Conservation (phyloP, 2,329 filamentous ascomycete species). For the Pochonia chlamydosporia region DNA sequence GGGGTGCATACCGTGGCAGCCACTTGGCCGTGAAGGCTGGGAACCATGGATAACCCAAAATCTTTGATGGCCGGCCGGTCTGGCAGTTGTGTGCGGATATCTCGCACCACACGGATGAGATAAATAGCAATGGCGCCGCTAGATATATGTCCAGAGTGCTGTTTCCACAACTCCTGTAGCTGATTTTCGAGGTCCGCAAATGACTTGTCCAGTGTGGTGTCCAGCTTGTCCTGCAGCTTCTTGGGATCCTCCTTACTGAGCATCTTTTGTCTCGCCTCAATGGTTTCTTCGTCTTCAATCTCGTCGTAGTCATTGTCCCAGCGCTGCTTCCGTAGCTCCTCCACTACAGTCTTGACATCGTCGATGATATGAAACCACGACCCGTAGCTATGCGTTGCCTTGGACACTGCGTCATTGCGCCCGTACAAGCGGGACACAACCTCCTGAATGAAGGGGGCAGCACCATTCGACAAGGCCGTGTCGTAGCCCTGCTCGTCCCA, state of each 20-base stretch:
- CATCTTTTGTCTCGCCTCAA: slow-evolving; percentile 59
- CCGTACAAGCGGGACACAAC: slow-evolving; percentile 68
- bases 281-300: slow-evolving; percentile 66
- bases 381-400: slow-evolving; percentile 58
- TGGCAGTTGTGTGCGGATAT: slow-evolving; percentile 64
- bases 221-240: slow-evolving; percentile 53
- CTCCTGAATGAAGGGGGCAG: slow-evolving; percentile 60
- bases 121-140: slow-evolving; percentile 55
- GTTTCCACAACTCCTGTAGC: slow-evolving; percentile 43
- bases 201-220: slow-evolving; percentile 48
- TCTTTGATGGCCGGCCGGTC: slow-evolving; percentile 39
- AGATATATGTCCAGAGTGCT: slow-evolving; percentile 38
- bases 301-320: slow-evolving; percentile 74
- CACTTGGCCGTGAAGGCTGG: slow-evolving; percentile 58
- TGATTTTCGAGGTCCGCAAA: slow-evolving; percentile 54
- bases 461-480: slow-evolving; percentile 60
- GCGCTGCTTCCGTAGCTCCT: slow-evolving; percentile 58
- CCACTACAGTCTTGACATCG: slow-evolving; percentile 56
- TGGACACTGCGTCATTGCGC: slow-evolving; percentile 59
- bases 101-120: slow-evolving; percentile 66
- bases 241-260: slow-evolving; percentile 69
- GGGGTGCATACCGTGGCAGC: slow-evolving; percentile 44
- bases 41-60: slow-evolving; percentile 58
- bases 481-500: slow-evolving; percentile 64
- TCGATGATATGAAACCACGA: slow-evolving; percentile 71